These are phyloP conservation scores for Salix dunnii DNA, from an alignment of 345 rosid species.

Conservation along the genomic window DNA sequence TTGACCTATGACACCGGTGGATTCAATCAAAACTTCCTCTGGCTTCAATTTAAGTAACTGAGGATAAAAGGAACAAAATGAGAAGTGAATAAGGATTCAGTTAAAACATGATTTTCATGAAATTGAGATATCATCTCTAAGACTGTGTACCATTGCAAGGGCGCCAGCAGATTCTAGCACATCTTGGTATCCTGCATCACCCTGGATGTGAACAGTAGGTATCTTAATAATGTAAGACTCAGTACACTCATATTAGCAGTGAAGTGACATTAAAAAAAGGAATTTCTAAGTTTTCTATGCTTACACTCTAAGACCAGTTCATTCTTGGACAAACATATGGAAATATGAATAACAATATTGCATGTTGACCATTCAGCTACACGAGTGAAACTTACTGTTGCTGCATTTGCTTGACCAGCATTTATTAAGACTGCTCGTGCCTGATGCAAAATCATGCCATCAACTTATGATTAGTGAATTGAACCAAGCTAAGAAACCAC, in stretches of 20 bases:
- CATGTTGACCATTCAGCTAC: slow-evolving; percentile 5
- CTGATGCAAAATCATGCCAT: slow-evolving; percentile 36
- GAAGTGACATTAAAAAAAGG: background rate
- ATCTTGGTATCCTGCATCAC: slow-evolving; percentile 91
- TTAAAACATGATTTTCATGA: slow-evolving; percentile 1
- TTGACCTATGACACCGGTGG: slow-evolving; percentile 93
- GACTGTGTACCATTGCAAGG: slow-evolving; percentile 53
- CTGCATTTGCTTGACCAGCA: slow-evolving; percentile 99
- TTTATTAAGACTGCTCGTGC: slow-evolving; percentile 90
- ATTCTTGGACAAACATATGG: background rate
- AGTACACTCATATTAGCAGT: background rate
- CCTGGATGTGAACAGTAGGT: slow-evolving; percentile 45
- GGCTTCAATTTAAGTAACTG: slow-evolving; percentile 62
- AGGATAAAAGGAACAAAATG: slow-evolving; percentile 12
- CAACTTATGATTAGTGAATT: background rate
- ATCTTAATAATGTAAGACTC: slow-evolving; percentile 13
- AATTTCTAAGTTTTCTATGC: slow-evolving; percentile 2
- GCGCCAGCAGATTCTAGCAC: slow-evolving; percentile 65
- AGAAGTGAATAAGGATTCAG: background rate
- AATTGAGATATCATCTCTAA: background rate
- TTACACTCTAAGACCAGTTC: background rate
- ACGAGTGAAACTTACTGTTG: slow-evolving; percentile 59
- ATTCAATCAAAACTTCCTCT: slow-evolving; percentile 74
- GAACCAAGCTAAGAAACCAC: background rate
- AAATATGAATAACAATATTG: slow-evolving; percentile 6